Conservation (phyloP, 2,329 filamentous ascomycete species). For the Aspergillus neoniger region DNA sequence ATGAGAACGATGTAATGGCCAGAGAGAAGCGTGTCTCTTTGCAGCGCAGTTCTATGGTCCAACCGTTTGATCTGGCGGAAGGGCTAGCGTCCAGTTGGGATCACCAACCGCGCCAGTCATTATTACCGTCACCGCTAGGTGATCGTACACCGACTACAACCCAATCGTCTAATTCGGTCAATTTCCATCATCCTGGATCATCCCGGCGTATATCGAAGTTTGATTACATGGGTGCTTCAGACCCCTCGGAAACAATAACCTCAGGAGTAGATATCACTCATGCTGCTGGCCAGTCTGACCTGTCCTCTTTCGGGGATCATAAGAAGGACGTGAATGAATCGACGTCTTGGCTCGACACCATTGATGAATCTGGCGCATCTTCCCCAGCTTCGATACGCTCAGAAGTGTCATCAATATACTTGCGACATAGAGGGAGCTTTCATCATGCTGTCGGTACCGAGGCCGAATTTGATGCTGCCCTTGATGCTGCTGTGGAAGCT, state of each 20-base stretch:
- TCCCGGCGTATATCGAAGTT: slow-evolving; percentile 4
- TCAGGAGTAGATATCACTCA: slow-evolving; percentile 1
- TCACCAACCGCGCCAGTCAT: slow-evolving; percentile 41
- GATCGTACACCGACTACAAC: slow-evolving; percentile 26
- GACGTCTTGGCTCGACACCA: slow-evolving; percentile 91
- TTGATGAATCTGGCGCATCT: slow-evolving; percentile 84
- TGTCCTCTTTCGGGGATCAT: slow-evolving; percentile 26
- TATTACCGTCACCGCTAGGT: slow-evolving; percentile 39
- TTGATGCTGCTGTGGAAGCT: slow-evolving; percentile 93
- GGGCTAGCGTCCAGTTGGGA: slow-evolving; percentile 32
- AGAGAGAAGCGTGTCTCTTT: slow-evolving; percentile 58
- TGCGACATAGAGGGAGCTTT: slow-evolving; percentile 70
- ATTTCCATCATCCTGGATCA: slow-evolving; percentile 34
- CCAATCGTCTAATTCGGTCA: slow-evolving; percentile 29
- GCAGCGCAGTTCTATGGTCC: slow-evolving; percentile 47
- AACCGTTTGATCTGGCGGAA: slow-evolving; percentile 28
- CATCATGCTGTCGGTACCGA: slow-evolving; percentile 72
- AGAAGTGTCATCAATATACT: slow-evolving; percentile 68
- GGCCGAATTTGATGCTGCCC: slow-evolving; percentile 87
- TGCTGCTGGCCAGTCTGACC: slow-evolving; percentile 15
- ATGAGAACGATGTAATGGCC: slow-evolving; percentile 43
- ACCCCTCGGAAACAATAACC: not conserved
- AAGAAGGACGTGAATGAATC: slow-evolving; percentile 69
- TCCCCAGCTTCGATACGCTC: slow-evolving; percentile 79
- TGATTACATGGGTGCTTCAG: not conserved